Evolutionary conservation across 345 rosid species (phyloP).

Genomic region (Raphanus raphanistrum): DNA sequence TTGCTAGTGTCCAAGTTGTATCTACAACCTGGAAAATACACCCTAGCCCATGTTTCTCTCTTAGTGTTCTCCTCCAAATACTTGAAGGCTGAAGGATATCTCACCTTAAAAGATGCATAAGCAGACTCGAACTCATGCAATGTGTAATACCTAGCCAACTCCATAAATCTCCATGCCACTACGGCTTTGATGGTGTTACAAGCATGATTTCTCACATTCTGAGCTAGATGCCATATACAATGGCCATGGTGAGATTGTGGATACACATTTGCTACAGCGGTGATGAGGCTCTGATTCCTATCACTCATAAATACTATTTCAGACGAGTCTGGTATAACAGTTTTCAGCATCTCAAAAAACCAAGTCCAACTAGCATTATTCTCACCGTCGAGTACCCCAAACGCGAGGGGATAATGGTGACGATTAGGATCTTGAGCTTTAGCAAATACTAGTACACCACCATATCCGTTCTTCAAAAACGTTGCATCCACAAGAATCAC

Average conservation of each 20-base stretch:
- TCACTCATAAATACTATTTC: not conserved
- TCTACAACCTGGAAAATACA: too few relatives aligned
- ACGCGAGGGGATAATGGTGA: not conserved
- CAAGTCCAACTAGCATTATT: not conserved
- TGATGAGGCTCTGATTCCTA: not conserved
- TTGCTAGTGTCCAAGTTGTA: too few relatives aligned
- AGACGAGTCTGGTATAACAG: not conserved
- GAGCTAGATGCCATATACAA: not conserved
- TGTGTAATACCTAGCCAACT: not conserved
- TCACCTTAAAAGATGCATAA: not conserved
- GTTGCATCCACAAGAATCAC: not conserved
- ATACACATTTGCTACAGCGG: not conserved
- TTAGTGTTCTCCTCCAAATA: not conserved
- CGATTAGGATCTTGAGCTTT: not conserved
- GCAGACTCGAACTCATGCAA: not conserved
- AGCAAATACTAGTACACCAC: not conserved
- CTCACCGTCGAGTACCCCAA: not conserved
- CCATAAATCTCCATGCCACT: not conserved
- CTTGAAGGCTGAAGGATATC: not conserved
- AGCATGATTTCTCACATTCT: not conserved
- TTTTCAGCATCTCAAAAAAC: not conserved
- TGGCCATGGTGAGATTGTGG: not conserved
- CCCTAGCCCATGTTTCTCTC: too few relatives aligned
- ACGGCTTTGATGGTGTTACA: not conserved
- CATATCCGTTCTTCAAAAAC: not conserved